Evolutionary conservation across 306 rosid genomes (phyloP), one percentile per base, ranked within the genome.

Genomic region (Astragalus membranaceus): DNA sequence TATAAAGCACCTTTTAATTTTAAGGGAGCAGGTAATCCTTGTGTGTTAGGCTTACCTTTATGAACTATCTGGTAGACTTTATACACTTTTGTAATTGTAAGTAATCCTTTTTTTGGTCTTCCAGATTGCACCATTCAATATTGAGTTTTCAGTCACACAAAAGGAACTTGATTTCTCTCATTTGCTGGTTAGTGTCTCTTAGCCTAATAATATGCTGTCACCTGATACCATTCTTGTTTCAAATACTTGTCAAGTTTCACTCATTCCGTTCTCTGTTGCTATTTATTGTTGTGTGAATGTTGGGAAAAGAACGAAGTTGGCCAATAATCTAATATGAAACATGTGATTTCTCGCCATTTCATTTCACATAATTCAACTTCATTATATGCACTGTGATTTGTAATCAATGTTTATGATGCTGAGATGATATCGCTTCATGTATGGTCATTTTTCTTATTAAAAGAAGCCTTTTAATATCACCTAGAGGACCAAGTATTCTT

Each of bases 81-180:
- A 42, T 70, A 29, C 48, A 56, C 43, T 65, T 65, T 48, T 46
- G 26, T 67, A 54, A 84, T 53, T 46, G 26, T 67, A 54, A 84
- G 17, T 33, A 56, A 50, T 56, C 8, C 8, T 47, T 23, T 35
- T 78, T 79, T 53, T 67, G 74, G 52, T 53, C 20, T 71, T 80
- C 74, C 91, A 95, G 99, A 95, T 95, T 69, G 96, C 96, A 29
- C 96, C 95, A 63, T 95, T 91, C 32, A 89, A 95, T 75, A 86
- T 95, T 65, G 99, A 95, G 77, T 91, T 95, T 81, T 89, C 92
- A 16, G 95, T 92, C 73, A 95, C 97, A 9, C 96, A 95, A 75
- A 95, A 95, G 89, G 99, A 95, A 72, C 99, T 95, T 57, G 97
- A 95, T 82, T 95, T 95, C 87, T 95, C 99, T 57, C 99, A 95